Base-by-base conservation (phyloP, 2,329 filamentous ascomycete species). In the Rutstroemia sp. region DNA sequence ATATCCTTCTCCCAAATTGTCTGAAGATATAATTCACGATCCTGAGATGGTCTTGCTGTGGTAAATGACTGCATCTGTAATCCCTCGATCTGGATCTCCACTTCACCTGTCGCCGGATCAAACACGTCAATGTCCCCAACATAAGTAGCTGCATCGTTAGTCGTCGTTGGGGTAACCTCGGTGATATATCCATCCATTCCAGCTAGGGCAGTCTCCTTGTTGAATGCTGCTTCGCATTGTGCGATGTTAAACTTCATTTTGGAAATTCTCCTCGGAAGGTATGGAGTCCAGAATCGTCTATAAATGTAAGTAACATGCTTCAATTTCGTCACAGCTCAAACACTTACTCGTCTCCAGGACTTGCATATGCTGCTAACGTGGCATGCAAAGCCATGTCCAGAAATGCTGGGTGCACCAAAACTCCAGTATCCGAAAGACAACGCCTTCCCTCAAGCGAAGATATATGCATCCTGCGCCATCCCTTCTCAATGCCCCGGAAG, bases 371-470 rank as follows among this genome's bases (percentile, higher is more conserved):
- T 5, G 60, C 48, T 8, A 82, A 70, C 0, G 74, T 73, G 1
- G 73, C 73, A 54, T 84, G 81, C 23, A 84, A 75, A 66, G 82
- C 76, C 2, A 75, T 69, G 59, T 84, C 81, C 12, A 84, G 69
- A 0, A 78, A 80, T 2, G 78, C 75, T 0, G 81, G 81, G 58
- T 84, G 81, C 21, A 84, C 73, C 38, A 61, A 27, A 6, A 60
- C 38, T 38, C 21, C 34, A 27, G 30, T 38, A 49, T 54, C 34
- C 30, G 19, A 30, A 36, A 48, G 0, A 27, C 23, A 10, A 51
- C 44, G 1, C 42, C 27, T 16, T 48, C 46, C 17, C 40, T 47
- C 58, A 27, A 50, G 45, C n/a, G 52, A 45, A 34, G 63, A 58
- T 3, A 34, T 21, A 10, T 54, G 38, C n/a, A 58, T 45, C 9